Evolutionary conservation across 148 eudicot species (phyloP).

Genomic region (Oxyria digyna): DNA sequence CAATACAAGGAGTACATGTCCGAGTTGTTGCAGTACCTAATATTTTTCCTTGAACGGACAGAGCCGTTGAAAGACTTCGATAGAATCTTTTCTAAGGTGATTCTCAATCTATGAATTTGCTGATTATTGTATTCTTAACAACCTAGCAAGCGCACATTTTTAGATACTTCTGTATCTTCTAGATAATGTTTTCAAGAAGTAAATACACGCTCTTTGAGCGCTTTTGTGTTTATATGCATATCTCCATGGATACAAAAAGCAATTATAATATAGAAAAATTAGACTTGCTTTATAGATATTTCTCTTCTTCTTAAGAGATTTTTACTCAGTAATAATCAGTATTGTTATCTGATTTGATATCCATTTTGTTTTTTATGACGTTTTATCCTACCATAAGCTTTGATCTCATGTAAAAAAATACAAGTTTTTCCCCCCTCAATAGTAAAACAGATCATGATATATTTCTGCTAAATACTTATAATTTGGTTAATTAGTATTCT

Average conservation of each 20-base stretch:
- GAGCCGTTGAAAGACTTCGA: slow-evolving; percentile 95
- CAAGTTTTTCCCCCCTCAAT: neutral
- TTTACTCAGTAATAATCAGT: neutral
- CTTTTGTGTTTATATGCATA: neutral
- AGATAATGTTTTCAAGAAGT: neutral
- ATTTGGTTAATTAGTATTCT: neutral
- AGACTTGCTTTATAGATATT: neutral
- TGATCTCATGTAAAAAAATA: neutral
- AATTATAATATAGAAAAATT: neutral
- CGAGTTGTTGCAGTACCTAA: slow-evolving; percentile 67
- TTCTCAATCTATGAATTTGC: neutral
- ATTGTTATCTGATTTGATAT: neutral
- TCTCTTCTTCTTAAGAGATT: neutral
- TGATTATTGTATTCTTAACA: neutral
- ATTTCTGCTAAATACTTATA: neutral
- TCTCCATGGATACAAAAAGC: neutral
- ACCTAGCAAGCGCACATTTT: neutral
- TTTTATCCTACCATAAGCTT: neutral
- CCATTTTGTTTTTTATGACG: neutral
- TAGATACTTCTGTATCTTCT: neutral
- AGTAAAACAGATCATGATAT: neutral
- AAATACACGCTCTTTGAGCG: neutral
- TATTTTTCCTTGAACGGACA: slow-evolving; percentile 67
- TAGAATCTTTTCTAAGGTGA: slow-evolving; percentile 84
- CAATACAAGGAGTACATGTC: slow-evolving; percentile 67